A percentile compares a stretch with the other conserved stretches of the same genome.
phyloP scores from a whole-genome alignment of 2,329 filamentous ascomycete species.

The Rhinocladiella similis region DNA sequence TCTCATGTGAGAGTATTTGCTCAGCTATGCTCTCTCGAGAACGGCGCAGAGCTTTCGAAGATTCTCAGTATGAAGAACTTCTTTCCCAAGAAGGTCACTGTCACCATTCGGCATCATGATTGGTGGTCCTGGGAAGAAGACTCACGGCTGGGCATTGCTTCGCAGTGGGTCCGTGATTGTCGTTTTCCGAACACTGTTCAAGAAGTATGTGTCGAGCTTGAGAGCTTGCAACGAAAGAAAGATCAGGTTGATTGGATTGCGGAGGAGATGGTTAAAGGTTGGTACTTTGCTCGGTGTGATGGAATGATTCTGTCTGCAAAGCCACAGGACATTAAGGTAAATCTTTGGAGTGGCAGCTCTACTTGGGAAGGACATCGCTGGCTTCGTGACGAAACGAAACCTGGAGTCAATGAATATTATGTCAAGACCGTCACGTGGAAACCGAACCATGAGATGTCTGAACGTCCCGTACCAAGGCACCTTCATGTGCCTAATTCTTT shows the following conservation, averaged over 20 bases:
- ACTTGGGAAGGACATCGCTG: constrained; percentile 42
- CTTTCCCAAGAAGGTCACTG: constrained; percentile 38
- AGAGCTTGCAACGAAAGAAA: constrained; percentile 49
- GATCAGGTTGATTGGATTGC: constrained; percentile 49
- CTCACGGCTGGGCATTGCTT: constrained; percentile 37
- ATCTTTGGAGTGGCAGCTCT: constrained; percentile 49
- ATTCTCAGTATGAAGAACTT: constrained; percentile 36
- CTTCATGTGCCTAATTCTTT: neutral
- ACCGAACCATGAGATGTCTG: constrained; percentile 38
- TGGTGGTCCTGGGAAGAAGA: constrained; percentile 50
- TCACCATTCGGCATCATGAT: constrained; percentile 53
- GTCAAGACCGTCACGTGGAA: constrained; percentile 43
- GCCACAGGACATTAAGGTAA: constrained; percentile 32
- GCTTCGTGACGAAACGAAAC: constrained; percentile 44
- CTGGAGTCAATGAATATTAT: constrained; percentile 46
- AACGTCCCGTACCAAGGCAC: neutral
- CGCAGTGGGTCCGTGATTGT: constrained; percentile 38
- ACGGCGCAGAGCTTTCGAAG: constrained; percentile 24
- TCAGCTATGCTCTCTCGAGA: constrained; percentile 44
- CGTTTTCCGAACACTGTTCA: constrained; percentile 37
- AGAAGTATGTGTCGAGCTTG: constrained; percentile 48
- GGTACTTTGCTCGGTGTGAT: constrained; percentile 39
- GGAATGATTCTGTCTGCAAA: constrained; percentile 36
- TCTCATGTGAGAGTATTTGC: constrained; percentile 43
- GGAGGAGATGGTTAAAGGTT: constrained; percentile 36